These are phyloP conservation scores for Agastache rugosa DNA, from an alignment of 257 asterid genomes.

Conservation along the genomic window DNA sequence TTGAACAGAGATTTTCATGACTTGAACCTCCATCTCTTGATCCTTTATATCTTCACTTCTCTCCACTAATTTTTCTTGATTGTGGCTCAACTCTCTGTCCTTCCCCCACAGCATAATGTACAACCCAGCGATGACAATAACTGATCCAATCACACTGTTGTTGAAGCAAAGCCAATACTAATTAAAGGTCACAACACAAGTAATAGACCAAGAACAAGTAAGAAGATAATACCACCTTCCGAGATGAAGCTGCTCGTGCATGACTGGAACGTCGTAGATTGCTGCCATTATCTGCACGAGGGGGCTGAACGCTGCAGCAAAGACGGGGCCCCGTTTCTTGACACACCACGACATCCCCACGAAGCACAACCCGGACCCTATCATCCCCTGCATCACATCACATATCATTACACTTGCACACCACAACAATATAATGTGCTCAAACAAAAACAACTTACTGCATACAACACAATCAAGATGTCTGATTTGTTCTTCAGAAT, in stretches of 20 bases:
- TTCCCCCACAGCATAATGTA: slow-evolving; percentile 83
- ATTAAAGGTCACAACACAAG: not conserved
- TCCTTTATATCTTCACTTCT: slow-evolving; percentile 35
- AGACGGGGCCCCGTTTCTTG: slow-evolving; percentile 74
- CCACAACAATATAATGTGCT: no score
- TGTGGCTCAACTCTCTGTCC: slow-evolving; percentile 53
- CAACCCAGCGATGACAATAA: slow-evolving; percentile 60
- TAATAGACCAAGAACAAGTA: not conserved
- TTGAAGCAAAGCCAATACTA: not conserved
- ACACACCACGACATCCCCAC: slow-evolving; percentile 93
- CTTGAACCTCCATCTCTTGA: slow-evolving; percentile 41
- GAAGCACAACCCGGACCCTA: slow-evolving; percentile 80
- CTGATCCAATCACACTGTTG: slow-evolving; percentile 68
- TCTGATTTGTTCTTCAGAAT: slow-evolving; percentile 48
- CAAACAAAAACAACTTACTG: not conserved
- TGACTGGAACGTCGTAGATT: slow-evolving; percentile 58
- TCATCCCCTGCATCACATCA: slow-evolving; percentile 59
- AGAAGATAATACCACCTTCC: slow-evolving; percentile 50
- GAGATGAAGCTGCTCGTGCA: slow-evolving; percentile 73
- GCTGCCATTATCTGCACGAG: slow-evolving; percentile 74
- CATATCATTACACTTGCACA: no score
- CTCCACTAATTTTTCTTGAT: slow-evolving; percentile 30
- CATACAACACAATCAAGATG: slow-evolving; percentile 50
- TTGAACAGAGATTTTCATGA: slow-evolving; percentile 36
- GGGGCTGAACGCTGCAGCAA: slow-evolving; percentile 82